Base-by-base conservation (phyloP, 257 asterid genomes). In the Nicotiana otophora region DNA sequence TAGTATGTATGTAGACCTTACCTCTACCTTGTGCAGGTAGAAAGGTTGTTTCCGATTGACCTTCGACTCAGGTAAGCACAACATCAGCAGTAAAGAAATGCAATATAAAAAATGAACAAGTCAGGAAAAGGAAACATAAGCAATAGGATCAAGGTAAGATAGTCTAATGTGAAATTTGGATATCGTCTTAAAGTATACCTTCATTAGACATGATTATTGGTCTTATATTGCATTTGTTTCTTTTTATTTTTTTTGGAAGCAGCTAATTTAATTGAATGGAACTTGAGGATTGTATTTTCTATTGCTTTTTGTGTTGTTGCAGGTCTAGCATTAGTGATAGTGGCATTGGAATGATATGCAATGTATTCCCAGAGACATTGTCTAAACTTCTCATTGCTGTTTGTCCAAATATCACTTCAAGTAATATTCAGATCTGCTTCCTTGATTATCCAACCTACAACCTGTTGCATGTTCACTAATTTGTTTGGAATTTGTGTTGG, bases 261-360 rank as follows among this genome's bases (percentile, higher is more conserved):
- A 26, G 15, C 80, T 7, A 48, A 74, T 74, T 14, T 72, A 72
- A 9, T 74, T n/a, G 63, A 74, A 48, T 2, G 3, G 20, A 26
- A 46, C 23, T 74, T 48, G 62, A 74, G 28, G 9, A 3, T 15
- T 48, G 63, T 26, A 74, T 74, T 68, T 36, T 51, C 62, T 26
- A 36, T 74, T 48, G 15, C 3, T 53, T 55, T 81, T 64, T 81
- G n/a, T 82, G 31, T 82, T 65, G 80, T 74, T 83, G 31, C 84
- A 96, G 99, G 93, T 96, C 99, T 60, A 87, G 97, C 90, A 94
- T 96, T 86, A 96, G 93, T 62, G 99, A 94, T 82, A 91, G 97
- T 82, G 99, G 99, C 84, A 87, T 96, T 86, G 98, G 98, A 83
- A 94, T 96, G 96, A 92, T 96, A 80, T 96, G 99, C 94, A 96